Percentiles rank a stretch among this genome's conserved stretches.
Conservation (phyloP, 495 filamentous ascomycete genomes). For the Lepraria neglecta region DNA sequence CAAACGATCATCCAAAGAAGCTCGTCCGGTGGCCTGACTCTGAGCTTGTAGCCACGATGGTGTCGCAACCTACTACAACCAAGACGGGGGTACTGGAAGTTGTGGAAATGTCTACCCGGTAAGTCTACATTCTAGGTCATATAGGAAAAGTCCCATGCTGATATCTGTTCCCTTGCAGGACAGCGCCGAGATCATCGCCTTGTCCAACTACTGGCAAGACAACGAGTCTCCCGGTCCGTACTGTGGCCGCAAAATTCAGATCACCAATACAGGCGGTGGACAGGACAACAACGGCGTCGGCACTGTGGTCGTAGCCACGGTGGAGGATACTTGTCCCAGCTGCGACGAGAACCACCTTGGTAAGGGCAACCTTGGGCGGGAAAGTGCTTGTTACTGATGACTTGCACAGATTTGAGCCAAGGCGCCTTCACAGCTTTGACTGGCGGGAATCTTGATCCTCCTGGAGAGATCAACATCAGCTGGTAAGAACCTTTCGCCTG, state of each 20-base stretch:
- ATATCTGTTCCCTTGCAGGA: slow-evolving; percentile 15
- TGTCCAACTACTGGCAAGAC: slow-evolving; percentile 28
- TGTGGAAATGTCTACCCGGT: slow-evolving; percentile 28
- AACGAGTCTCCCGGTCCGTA: slow-evolving; percentile 21
- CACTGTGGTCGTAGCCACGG: slow-evolving; percentile 28
- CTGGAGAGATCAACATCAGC: slow-evolving; percentile 21
- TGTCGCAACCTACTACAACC: slow-evolving; percentile 29
- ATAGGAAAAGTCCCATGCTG: background rate
- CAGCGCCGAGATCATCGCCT: slow-evolving; percentile 25
- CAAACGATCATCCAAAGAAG: background rate
- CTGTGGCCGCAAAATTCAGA: slow-evolving; percentile 32
- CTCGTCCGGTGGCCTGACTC: background rate
- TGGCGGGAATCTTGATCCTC: slow-evolving; percentile 19
- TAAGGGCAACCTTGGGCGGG: background rate
- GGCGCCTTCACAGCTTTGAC: slow-evolving; percentile 26
- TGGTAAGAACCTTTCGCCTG: slow-evolving; percentile 12
- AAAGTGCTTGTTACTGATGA: background rate
- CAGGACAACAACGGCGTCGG: slow-evolving; percentile 30
- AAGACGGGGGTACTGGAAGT: slow-evolving; percentile 29
- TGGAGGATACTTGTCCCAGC: slow-evolving; percentile 32
- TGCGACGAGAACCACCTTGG: slow-evolving; percentile 31
- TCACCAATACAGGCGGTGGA: slow-evolving; percentile 32
- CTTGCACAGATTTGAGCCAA: slow-evolving; percentile 19
- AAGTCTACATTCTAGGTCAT: background rate
- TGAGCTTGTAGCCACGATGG: slow-evolving; percentile 22